Evolutionary conservation across 106 monocot genomes (phyloP).

Genomic region (Dendrobium huoshanense): DNA sequence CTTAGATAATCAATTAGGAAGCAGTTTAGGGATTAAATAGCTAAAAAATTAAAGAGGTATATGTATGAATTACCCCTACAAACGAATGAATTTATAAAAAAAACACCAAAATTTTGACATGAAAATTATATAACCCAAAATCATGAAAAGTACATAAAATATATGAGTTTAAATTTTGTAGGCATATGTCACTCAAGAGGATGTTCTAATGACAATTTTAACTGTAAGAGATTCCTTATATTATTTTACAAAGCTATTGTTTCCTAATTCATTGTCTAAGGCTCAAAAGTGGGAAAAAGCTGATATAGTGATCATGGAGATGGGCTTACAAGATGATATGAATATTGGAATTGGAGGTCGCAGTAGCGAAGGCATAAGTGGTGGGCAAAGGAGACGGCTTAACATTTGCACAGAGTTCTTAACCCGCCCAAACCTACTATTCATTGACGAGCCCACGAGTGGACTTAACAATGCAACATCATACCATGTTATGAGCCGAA

Average conservation of each 20-base stretch:
- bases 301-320: conserved; percentile 10
- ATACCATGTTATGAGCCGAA: conserved; percentile 12
- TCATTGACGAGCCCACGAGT: conserved; percentile 39
- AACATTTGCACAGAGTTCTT: conserved; percentile 31
- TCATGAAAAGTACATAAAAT: not conserved
- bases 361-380: conserved; percentile 9
- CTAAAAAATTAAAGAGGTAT: no score
- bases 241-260: conserved; percentile 10
- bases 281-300: conserved; percentile 1
- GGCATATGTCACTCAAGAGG: conserved; percentile 17
- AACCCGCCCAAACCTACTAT: conserved; percentile 18
- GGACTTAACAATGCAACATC: conserved; percentile 30
- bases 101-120: no score
- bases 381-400: conserved; percentile 38
- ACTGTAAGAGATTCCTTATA: conserved; percentile 5
- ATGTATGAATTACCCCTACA: no score
- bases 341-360: not conserved
- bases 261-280: not conserved
- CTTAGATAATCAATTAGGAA: no score
- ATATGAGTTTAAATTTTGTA: not conserved
- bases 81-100: no score
- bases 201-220: conserved; percentile 16
- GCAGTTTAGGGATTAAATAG: no score
- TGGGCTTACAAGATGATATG: conserved; percentile 7
- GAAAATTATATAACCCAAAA: no score